Base-by-base conservation (phyloP, 495 filamentous ascomycete genomes). In the Tuber borchii region DNA sequence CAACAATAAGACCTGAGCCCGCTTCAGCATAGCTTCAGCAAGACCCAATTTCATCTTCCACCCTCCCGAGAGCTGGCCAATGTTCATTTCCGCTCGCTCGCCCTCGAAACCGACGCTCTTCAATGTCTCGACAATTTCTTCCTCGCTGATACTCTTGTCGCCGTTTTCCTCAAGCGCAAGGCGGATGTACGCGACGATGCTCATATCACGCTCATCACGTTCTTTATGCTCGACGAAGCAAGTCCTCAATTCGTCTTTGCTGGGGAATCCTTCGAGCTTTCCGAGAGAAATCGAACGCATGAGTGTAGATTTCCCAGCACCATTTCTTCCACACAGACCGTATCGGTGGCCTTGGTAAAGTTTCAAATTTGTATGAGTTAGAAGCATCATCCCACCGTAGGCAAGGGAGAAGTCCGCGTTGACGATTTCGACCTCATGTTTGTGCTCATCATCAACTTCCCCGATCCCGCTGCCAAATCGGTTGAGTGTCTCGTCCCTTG, bases 1-100 rank as follows among this genome's bases (percentile, higher is more conserved):
- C 44, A 99, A 90, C 46, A 99, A 86, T 48, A 99, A 87, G 65
- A 99, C 95, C 84, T 99, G 95, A 48, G 95, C 95, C 83, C 91
- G 92, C 88, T 92, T 91, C 78, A 99, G 88, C 95, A 99, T 98
- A 76, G 95, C 95, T 81, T 95, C 90, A 72, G 96, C 95, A 80
- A 99, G 87, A 74, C 95, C 95, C 74, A 99, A 86, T 90, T 99
- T 99, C 95, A 99, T 99, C 89, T 99, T 98, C 95, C 95, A 99
- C 82, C 95, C 95, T 84, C 95, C 95, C n/a, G 95, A 99, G 31
- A 98, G 87, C 42, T 94, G 97, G 75, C 95, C 95, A 73, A 98
- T 96, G 71, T 89, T 91, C 82, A 96, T 91, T 44, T 89, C 87
- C 83, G 97, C 95, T 42, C 91, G 90, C 69, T 83, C 81, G 75